A percentile compares a stretch with the other conserved stretches of the same genome.
phyloP scores from a whole-genome alignment of 108 stramenopile species.

The Pseudonitzschia pungens region DNA sequence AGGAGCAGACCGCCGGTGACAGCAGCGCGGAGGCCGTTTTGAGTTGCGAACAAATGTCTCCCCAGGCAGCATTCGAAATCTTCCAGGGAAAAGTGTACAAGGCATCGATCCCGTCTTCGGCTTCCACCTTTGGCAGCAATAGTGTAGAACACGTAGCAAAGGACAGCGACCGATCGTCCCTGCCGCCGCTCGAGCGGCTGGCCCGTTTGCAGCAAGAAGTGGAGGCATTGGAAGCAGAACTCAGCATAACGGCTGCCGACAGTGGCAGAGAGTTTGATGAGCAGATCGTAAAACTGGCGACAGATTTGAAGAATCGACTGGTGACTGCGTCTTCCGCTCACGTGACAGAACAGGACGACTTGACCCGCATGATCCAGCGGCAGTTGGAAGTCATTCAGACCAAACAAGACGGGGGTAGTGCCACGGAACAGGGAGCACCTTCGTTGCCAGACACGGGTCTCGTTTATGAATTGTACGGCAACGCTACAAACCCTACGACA shows the following conservation, averaged over 20 bases:
- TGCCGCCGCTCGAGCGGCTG: slow-evolving; percentile 36
- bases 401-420: neutral
- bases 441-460: slow-evolving; percentile 27
- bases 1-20: slow-evolving; percentile 5
- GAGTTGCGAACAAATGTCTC: slow-evolving; percentile 31
- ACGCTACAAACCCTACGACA: slow-evolving; percentile 21
- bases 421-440: neutral
- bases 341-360: slow-evolving; percentile 34
- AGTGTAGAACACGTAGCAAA: neutral
- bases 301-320: slow-evolving; percentile 31
- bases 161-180: slow-evolving; percentile 23
- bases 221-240: slow-evolving; percentile 37
- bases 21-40: slow-evolving; percentile 26
- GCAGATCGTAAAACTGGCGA: slow-evolving; percentile 29
- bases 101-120: neutral
- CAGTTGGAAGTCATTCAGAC: slow-evolving; percentile 17
- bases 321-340: slow-evolving; percentile 12
- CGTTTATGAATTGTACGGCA: slow-evolving; percentile 49
- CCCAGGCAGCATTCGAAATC: slow-evolving; percentile 43
- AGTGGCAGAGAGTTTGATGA: slow-evolving; percentile 35
- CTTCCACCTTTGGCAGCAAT: neutral
- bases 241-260: slow-evolving; percentile 19
- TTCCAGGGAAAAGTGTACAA: slow-evolving; percentile 46
- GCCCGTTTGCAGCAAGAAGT: slow-evolving; percentile 48
- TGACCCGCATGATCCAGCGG: slow-evolving; percentile 38